Conservation (phyloP, 345 rosid genomes). For the Lumnitzera littorea region DNA sequence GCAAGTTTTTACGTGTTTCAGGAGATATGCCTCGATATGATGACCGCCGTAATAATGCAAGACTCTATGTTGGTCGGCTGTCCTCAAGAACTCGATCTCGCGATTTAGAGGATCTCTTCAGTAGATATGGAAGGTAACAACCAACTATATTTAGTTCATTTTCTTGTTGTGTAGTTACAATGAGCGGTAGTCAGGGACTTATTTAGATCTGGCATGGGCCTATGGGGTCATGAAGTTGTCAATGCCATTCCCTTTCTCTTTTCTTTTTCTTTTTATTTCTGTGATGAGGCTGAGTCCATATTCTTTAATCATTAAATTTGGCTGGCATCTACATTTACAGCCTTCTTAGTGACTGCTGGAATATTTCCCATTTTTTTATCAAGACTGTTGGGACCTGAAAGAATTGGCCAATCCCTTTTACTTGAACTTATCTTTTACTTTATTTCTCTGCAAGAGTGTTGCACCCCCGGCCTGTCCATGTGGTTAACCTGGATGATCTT, state of each 20-base stretch:
- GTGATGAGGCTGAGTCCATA: background rate
- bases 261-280: background rate
- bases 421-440: conserved; percentile 20
- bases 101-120: conserved; percentile 62
- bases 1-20: background rate
- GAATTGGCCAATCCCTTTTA: conserved; percentile 14
- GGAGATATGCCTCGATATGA: conserved; percentile 66
- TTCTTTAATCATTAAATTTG: background rate
- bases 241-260: background rate
- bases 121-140: conserved; percentile 70
- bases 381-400: conserved; percentile 8
- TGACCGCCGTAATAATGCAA: conserved; percentile 57
- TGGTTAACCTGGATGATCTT: conserved; percentile 86
- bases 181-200: background rate
- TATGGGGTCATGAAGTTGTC: background rate
- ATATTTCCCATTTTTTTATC: background rate
- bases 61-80: conserved; percentile 72
- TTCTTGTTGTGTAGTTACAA: background rate
- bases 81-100: conserved; percentile 59
- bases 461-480: conserved; percentile 34
- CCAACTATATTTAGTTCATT: background rate
- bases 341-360: conserved; percentile 1
- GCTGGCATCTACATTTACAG: background rate
- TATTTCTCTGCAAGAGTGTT: conserved; percentile 37
- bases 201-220: background rate